Conservation (phyloP, 306 rosid species). For the Corylus heterophylla region DNA sequence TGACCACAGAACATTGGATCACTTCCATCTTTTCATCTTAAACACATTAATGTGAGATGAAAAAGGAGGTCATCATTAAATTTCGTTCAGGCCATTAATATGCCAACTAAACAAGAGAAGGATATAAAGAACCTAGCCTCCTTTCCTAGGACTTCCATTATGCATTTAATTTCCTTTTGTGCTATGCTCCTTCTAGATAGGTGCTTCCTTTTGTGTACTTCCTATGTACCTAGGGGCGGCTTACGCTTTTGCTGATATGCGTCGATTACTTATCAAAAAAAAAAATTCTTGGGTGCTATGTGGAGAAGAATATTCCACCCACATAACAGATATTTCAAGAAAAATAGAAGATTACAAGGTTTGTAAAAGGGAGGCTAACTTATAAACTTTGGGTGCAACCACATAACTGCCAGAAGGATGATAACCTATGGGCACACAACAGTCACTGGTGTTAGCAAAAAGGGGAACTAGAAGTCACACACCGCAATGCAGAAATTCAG, state of each 20-base stretch:
- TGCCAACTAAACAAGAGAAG: neutral
- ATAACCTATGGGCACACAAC: constrained; percentile 20
- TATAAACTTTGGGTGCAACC: constrained; percentile 12
- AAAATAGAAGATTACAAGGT: neutral
- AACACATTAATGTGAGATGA: no score
- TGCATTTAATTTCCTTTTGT: neutral
- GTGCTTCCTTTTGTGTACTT: no score
- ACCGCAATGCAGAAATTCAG: constrained; percentile 25
- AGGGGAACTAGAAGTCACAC: constrained; percentile 13
- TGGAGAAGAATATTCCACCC: neutral
- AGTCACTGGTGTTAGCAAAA: constrained; percentile 12
- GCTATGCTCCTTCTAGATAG: no score
- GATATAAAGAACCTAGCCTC: neutral
- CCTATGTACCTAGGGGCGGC: no score
- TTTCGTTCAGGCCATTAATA: neutral
- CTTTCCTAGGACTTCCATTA: neutral
- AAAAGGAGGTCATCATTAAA: neutral
- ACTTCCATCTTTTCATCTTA: no score
- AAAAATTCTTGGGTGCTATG: neutral
- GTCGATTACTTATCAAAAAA: no score
- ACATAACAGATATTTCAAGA: neutral
- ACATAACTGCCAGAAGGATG: constrained; percentile 18
- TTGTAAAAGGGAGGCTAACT: neutral
- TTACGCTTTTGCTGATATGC: no score
- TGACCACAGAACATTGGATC: no score